These are phyloP conservation scores for Pascua guehoae DNA, from an alignment of 1,284 basidiomycete species.

Conservation along the genomic window DNA sequence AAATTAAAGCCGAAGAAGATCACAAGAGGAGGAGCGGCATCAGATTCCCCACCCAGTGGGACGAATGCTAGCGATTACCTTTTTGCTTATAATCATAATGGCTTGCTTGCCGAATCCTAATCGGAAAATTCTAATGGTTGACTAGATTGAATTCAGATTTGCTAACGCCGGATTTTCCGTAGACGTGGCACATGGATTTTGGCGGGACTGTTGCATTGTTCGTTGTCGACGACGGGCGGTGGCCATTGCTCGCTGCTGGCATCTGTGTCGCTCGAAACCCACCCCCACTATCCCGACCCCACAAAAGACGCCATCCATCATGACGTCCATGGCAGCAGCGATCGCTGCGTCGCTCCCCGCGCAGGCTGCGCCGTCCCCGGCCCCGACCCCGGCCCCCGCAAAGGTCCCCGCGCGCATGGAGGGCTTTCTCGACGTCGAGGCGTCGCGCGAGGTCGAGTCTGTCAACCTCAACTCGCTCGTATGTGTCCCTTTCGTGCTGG, in stretches of 20 bases:
- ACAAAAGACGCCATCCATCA: constrained; percentile 27
- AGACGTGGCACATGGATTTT: too few species aligned
- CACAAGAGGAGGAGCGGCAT: too few species aligned
- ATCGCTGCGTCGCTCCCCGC: constrained; percentile 77
- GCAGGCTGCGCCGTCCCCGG: constrained; percentile 56
- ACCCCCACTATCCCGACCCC: constrained; percentile 1
- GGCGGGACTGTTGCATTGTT: too few species aligned
- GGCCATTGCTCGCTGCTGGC: background rate
- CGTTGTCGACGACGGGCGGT: too few species aligned
- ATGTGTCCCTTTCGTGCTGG: constrained; percentile 38
- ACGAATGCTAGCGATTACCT: too few species aligned
- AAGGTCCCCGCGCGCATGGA: constrained; percentile 80
- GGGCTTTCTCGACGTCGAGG: constrained; percentile 81
- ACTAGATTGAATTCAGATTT: too few species aligned
- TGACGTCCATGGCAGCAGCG: constrained; percentile 73
- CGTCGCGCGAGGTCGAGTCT: constrained; percentile 68
- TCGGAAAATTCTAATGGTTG: too few species aligned
- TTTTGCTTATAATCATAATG: too few species aligned
- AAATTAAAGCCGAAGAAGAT: too few species aligned
- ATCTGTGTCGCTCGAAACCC: background rate
- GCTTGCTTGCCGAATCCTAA: too few species aligned
- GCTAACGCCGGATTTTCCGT: too few species aligned
- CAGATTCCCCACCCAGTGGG: too few species aligned
- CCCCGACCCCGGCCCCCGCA: constrained; percentile 56
- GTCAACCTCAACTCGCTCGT: constrained; percentile 84